These are phyloP conservation scores for Flaveria trinervia DNA, from an alignment of 129 eudicot species.

Conservation along the genomic window DNA sequence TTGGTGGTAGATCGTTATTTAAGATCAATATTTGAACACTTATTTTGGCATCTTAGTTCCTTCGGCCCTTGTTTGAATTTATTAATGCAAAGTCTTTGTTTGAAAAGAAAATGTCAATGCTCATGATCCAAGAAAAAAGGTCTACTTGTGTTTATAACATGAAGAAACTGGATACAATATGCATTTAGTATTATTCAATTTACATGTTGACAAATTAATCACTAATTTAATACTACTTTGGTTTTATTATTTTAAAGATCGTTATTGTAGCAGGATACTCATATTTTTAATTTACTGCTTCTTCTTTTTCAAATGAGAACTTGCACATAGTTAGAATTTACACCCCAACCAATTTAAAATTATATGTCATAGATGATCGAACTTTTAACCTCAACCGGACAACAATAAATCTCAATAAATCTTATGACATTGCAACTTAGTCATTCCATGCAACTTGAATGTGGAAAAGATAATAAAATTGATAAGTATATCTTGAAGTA, in stretches of 20 bases:
- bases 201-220: background rate
- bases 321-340: too few species aligned
- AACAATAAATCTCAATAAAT: too few species aligned
- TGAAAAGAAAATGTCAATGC: slow-evolving; percentile 4
- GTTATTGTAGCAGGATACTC: background rate
- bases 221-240: background rate
- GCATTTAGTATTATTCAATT: background rate
- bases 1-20: background rate
- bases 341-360: too few species aligned
- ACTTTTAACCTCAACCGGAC: too few species aligned
- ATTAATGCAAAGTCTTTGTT: slow-evolving; percentile 15
- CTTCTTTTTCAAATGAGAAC: too few species aligned
- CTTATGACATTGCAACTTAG: too few species aligned
- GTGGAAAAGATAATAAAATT: too few species aligned
- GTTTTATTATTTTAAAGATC: background rate
- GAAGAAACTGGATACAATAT: background rate
- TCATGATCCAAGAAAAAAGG: slow-evolving; percentile 6
- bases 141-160: background rate
- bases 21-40: background rate
- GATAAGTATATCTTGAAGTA: background rate
- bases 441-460: too few species aligned
- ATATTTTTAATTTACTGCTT: too few species aligned
- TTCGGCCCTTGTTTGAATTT: background rate
- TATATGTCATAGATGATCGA: too few species aligned
- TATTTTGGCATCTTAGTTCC: background rate